Evolutionary conservation across 805 yeast species (phyloP).

Genomic region (Debaryomyces maramus): DNA sequence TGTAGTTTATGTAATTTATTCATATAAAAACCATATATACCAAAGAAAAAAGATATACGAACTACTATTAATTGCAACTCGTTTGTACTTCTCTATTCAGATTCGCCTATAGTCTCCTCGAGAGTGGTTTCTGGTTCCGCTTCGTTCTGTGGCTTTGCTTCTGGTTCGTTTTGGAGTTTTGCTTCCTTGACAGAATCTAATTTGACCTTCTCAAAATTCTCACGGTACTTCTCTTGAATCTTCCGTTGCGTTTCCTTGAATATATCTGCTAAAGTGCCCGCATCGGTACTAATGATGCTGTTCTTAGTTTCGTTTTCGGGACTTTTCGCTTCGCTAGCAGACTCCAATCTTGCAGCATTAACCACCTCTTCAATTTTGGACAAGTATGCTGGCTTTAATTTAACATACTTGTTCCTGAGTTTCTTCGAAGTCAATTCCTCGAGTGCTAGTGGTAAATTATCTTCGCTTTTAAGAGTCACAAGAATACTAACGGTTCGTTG

Average conservation of each 20-base stretch:
- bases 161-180: too few relatives aligned
- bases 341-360: conserved; percentile 29
- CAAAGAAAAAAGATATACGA: too few relatives aligned
- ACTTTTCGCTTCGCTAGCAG: background rate
- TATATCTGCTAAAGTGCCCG: background rate
- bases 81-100: too few relatives aligned
- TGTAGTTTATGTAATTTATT: too few relatives aligned
- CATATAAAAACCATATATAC: too few relatives aligned
- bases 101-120: too few relatives aligned
- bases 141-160: too few relatives aligned
- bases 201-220: conserved; percentile 1
- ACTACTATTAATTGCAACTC: too few relatives aligned
- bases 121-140: too few relatives aligned
- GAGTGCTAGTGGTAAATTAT: conserved; percentile 45
- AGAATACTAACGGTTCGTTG: conserved; percentile 50
- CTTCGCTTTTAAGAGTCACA: conserved; percentile 46
- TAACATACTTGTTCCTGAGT: conserved; percentile 35
- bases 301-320: background rate
- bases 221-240: background rate
- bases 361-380: conserved; percentile 47
- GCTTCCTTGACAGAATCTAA: too few relatives aligned
- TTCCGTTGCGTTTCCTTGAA: background rate
- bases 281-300: background rate
- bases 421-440: conserved; percentile 35
- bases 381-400: conserved; percentile 40